Evolutionary conservation across 345 rosid genomes (phyloP).

Genomic region (Brassica cretica): DNA sequence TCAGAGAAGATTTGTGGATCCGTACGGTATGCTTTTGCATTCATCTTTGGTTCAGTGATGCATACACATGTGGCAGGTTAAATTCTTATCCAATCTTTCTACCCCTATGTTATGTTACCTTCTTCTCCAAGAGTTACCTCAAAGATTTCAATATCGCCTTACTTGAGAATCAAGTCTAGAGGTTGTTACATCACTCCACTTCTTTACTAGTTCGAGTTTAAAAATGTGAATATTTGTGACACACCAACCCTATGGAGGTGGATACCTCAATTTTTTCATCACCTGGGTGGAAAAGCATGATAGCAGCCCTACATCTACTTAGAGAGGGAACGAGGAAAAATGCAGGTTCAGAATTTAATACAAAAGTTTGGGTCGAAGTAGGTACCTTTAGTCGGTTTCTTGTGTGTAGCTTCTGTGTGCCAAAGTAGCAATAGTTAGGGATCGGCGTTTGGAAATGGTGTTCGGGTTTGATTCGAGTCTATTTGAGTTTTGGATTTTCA

Average conservation of each 20-base stretch:
- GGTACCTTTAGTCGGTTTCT: background rate
- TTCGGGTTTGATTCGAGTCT: too few relatives aligned
- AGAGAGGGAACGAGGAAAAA: background rate
- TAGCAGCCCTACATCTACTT: background rate
- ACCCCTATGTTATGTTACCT: too few relatives aligned
- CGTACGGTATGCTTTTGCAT: background rate
- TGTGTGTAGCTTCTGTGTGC: background rate
- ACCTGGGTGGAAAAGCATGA: background rate
- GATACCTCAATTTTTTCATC: background rate
- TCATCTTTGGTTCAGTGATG: background rate
- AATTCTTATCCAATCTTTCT: background rate
- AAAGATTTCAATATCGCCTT: background rate
- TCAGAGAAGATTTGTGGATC: background rate
- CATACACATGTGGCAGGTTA: background rate
- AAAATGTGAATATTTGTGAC: background rate
- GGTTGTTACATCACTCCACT: background rate
- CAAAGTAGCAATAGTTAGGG: too few relatives aligned
- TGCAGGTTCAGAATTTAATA: background rate
- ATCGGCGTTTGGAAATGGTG: too few relatives aligned
- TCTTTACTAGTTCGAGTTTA: background rate
- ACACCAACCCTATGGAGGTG: slow-evolving; percentile 1
- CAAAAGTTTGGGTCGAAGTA: background rate
- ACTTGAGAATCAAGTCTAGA: background rate
- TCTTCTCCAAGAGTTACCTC: background rate
- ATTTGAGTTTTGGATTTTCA: too few relatives aligned